Base-by-base conservation (phyloP, 192 early-diverging fungal species). In the Paraglomus occultum region DNA sequence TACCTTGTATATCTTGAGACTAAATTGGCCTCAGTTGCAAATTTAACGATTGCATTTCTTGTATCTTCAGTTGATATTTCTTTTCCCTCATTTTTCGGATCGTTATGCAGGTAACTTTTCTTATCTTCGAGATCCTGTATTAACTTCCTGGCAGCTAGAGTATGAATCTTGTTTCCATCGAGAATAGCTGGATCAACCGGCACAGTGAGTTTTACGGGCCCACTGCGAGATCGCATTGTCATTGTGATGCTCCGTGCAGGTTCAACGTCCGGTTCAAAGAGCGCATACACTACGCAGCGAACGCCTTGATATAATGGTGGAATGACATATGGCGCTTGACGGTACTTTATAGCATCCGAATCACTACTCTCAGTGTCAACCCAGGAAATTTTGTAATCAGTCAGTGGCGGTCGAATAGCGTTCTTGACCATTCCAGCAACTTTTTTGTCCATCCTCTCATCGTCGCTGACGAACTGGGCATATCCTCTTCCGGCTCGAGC, bases 381-480 rank as follows among this genome's bases (percentile, higher is more conserved):
- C 66, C 66, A 68, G 43, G 10, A 55, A n/a, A 85, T 65, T 64
- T 80, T 78, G 60, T 76, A 85, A 64, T 85, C 74, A 6, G 49
- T 52, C 17, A 86, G 60, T 2, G 74, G 74, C n/a, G n/a, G n/a
- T n/a, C n/a, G n/a, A n/a, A n/a, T n/a, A n/a, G n/a, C n/a, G n/a
- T n/a, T n/a, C n/a, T 53, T 85, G 31, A 85, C 60, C 82, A 85
- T 82, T 51, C 74, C 73, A 22, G 86, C 66, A 20, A 86, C 64
- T 61, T 85, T 85, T 39, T 59, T 71, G 23, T 86, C 76, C 79
- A 86, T 77, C 43, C 74, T 73, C 65, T 85, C 83, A 12, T 65
- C 70, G 14, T 66, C 69, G 8, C 74, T 74, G 0, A 85, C 83
- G 57, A 76, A 76, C 52, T 84, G 63, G 1, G 84, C 73, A 39